A percentile compares a stretch with the other conserved stretches of the same genome.
These are phyloP conservation scores for Blastocystis sp. DNA, from an alignment of 352 stramenopile species.

Conservation along the genomic window DNA sequence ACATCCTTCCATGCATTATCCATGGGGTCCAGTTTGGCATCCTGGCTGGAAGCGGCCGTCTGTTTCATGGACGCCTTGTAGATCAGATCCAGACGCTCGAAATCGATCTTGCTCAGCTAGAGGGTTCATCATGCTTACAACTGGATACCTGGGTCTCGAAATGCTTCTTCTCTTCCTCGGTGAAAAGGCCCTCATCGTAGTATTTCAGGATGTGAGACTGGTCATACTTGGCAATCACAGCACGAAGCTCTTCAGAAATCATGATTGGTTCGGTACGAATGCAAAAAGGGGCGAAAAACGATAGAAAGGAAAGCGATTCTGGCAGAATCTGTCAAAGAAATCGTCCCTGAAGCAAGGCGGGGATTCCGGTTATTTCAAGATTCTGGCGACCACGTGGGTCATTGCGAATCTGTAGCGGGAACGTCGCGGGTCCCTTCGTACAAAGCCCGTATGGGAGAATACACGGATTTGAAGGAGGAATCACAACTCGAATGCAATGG, in stretches of 20 bases:
- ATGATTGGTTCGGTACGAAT: background rate
- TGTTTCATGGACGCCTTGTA: conserved; percentile 34
- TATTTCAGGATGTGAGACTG: conserved; percentile 65
- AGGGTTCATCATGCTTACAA: background rate
- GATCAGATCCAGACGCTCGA: conserved; percentile 50
- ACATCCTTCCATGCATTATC: conserved; percentile 4
- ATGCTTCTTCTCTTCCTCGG: conserved; percentile 20
- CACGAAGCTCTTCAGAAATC: conserved; percentile 65
- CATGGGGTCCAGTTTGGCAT: conserved; percentile 40
- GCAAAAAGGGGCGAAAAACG: background rate
- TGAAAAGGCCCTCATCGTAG: conserved; percentile 38
- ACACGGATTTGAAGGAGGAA: no score
- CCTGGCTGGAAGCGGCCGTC: background rate
- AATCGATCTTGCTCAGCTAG: conserved; percentile 66
- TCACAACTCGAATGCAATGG: no score
- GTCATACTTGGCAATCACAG: conserved; percentile 36
- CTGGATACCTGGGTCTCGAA: conserved; percentile 41
- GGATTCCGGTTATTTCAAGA: background rate
- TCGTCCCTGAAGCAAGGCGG: background rate
- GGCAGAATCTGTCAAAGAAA: background rate
- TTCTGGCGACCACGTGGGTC: background rate
- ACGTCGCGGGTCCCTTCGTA: no score
- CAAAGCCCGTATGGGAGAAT: no score
- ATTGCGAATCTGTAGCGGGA: background rate
- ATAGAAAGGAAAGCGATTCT: background rate